A percentile compares a stretch with the other conserved stretches of the same genome.
phyloP scores from a whole-genome alignment of 176 grass and related monocot species.

The Carex myosuroides region DNA sequence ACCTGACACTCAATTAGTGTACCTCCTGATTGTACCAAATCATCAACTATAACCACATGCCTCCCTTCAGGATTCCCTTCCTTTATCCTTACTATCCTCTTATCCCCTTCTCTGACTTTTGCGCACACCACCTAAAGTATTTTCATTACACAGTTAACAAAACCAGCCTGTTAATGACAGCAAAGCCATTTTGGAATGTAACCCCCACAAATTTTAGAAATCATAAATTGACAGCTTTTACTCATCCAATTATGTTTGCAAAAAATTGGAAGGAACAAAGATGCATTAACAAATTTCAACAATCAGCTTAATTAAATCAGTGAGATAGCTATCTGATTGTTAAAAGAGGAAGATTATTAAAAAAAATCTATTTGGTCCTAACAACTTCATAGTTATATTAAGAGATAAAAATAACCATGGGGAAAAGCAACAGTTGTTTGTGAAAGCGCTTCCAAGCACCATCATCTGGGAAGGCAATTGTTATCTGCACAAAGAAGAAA shows the following conservation, averaged over 20 bases:
- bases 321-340: neutral
- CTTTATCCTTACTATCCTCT: slow-evolving; percentile 75
- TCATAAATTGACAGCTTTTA: neutral
- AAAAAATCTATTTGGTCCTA: neutral
- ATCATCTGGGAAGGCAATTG: slow-evolving; percentile 98
- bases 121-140: slow-evolving; percentile 63
- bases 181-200: neutral
- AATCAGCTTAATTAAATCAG: neutral
- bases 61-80: slow-evolving; percentile 75
- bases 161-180: neutral
- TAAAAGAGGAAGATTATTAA: neutral
- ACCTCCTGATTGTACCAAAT: slow-evolving; percentile 91
- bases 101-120: slow-evolving; percentile 85
- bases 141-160: neutral
- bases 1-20: slow-evolving; percentile 97
- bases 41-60: slow-evolving; percentile 97
- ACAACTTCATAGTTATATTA: neutral
- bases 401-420: slow-evolving; percentile 41
- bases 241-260: neutral
- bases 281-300: neutral
- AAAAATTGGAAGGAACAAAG: neutral
- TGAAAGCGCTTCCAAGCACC: slow-evolving; percentile 98
- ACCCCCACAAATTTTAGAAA: neutral
- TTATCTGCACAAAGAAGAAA: slow-evolving; percentile 39
- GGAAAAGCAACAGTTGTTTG: slow-evolving; percentile 70